Evolutionary conservation across 768 basidiomycete species (phyloP).

Genomic region (Nevesoporus exiguus): DNA sequence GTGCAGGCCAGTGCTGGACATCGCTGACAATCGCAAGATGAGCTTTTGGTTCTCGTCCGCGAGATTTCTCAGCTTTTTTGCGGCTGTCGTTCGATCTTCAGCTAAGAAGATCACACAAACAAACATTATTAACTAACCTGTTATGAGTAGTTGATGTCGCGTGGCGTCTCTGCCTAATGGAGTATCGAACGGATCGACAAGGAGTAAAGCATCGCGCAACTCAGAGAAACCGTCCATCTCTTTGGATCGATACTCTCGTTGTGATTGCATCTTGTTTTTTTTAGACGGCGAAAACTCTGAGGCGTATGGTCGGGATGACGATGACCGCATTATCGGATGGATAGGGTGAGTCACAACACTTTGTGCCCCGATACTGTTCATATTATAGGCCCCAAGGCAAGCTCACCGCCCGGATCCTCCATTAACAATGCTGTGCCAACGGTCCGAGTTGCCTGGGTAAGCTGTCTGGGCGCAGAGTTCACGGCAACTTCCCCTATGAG

Average conservation of each 20-base stretch:
- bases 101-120: not conserved
- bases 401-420: slow-evolving; percentile 1
- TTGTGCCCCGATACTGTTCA: not conserved
- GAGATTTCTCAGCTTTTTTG: slow-evolving; percentile 45
- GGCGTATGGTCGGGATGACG: slow-evolving; percentile 8
- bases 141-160: slow-evolving; percentile 27
- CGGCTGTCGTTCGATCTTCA: slow-evolving; percentile 31
- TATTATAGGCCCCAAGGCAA: slow-evolving; percentile 14
- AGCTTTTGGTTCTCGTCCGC: slow-evolving; percentile 25
- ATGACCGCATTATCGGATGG: slow-evolving; percentile 13
- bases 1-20: not conserved
- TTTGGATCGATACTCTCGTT: slow-evolving; percentile 30
- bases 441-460: not conserved
- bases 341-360: slow-evolving; percentile 9
- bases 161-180: slow-evolving; percentile 28
- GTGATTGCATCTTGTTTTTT: slow-evolving; percentile 26
- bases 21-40: slow-evolving; percentile 10
- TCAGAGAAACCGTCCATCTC: slow-evolving; percentile 32
- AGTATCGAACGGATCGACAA: slow-evolving; percentile 23
- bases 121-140: slow-evolving; percentile 14
- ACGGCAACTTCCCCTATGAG: not conserved
- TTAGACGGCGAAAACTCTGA: slow-evolving; percentile 8
- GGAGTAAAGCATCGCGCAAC: slow-evolving; percentile 23
- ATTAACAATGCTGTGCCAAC: not conserved
- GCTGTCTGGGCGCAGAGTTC: not conserved